Percentiles rank a stretch among this genome's conserved stretches.
These are phyloP conservation scores for Termitomyces sp. DNA, from an alignment of 768 basidiomycete genomes.

Conservation along the genomic window DNA sequence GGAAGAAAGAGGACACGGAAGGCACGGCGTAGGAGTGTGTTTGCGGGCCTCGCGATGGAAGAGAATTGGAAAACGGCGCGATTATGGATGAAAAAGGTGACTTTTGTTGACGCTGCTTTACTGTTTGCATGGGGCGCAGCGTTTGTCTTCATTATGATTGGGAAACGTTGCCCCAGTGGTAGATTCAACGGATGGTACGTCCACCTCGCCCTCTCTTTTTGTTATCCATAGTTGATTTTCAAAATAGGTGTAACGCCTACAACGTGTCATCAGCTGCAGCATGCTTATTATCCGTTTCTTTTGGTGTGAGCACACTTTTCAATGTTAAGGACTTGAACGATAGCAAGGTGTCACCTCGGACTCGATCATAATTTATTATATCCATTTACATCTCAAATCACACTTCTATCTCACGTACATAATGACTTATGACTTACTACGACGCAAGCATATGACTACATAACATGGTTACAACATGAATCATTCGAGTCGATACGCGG, in stretches of 20 bases:
- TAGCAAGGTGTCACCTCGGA: slow-evolving; percentile 64
- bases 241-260: slow-evolving; percentile 38
- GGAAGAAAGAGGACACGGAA: slow-evolving; percentile 29
- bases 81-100: slow-evolving; percentile 43
- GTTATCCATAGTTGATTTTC: background rate
- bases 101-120: slow-evolving; percentile 47
- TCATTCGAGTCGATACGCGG: background rate
- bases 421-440: background rate
- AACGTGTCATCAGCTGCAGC: slow-evolving; percentile 51
- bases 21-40: slow-evolving; percentile 46
- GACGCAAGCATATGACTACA: background rate
- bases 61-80: slow-evolving; percentile 18
- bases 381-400: background rate
- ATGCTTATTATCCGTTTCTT: slow-evolving; percentile 34
- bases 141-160: slow-evolving; percentile 42
- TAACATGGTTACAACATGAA: background rate
- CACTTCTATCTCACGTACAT: background rate
- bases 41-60: slow-evolving; percentile 55
- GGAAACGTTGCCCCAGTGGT: no score
- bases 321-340: slow-evolving; percentile 63
- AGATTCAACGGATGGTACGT: no score
- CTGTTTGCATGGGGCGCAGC: slow-evolving; percentile 54
- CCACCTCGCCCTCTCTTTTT: background rate
- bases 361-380: slow-evolving; percentile 28
- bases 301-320: slow-evolving; percentile 54